Evolutionary conservation across 2,329 filamentous ascomycete species (phyloP), one percentile per base, ranked within the genome.

Genomic region (Alternaria angustiovoidea): DNA sequence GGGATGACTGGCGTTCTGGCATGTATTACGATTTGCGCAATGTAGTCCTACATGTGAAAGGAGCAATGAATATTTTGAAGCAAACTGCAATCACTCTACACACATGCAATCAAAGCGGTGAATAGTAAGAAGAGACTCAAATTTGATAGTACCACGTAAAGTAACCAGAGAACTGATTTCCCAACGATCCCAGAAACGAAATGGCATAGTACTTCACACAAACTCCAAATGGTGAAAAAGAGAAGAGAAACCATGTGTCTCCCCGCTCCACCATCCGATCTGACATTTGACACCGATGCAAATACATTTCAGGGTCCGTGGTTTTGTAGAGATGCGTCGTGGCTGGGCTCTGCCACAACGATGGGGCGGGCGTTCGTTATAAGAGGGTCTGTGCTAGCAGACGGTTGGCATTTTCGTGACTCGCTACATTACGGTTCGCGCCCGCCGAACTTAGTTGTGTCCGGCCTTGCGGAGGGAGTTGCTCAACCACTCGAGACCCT

Each of bases 401-500:
- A 73, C 72, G 20, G 58, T 74, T 67, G 72, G 68, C 72, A 62
- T 58, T 58, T 57, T 67, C 62, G 63, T 69, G 54, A 53, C 62
- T 69, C 64, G 71, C 69, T 69, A 65, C 69, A 61, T 66, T 67
- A 57, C 42, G 54, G 58, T 39, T 59, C 59, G 49, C 59, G 42
- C 42, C 60, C 51, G 39, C 46, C 46, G 26, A 49, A 41, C 65
- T 75, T 78, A 83, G 74, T 81, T 78, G 80, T 83, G 82, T 68
- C 81, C 81, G 59, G 81, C 81, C 81, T 84, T 84, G 80, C 82
- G 81, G 74, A 84, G 82, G 65, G 82, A 83, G 79, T 83, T 84
- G 80, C 81, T 83, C 78, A 84, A 76, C 82, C 82, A 84, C 74
- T 84, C 94, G 78, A 98, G 92, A 89, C 94, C 94, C 86, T 98